These are phyloP conservation scores for Solidago caesia DNA, from an alignment of 129 eudicot genomes.

Conservation along the genomic window DNA sequence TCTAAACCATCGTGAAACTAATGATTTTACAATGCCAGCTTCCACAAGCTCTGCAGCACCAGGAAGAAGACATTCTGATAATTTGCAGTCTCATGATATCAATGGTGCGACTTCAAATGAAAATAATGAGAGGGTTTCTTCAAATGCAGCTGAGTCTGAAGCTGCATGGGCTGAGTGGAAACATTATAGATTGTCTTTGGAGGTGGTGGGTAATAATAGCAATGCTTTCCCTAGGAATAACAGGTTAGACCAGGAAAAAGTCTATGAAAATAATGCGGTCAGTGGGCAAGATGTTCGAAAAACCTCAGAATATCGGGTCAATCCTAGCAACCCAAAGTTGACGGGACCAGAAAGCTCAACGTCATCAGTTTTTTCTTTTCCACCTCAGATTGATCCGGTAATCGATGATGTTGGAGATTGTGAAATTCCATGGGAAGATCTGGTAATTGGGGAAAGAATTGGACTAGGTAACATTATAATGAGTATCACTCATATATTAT, in stretches of 20 bases:
- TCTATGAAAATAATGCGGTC: slow-evolving; percentile 20
- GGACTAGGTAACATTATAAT: slow-evolving; percentile 68
- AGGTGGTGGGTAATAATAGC: slow-evolving; percentile 32
- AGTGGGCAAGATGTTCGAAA: slow-evolving; percentile 36
- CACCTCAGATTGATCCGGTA: slow-evolving; percentile 51
- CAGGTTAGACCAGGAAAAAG: slow-evolving; percentile 33
- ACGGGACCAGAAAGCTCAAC: slow-evolving; percentile 43
- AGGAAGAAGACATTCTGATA: slow-evolving; percentile 34
- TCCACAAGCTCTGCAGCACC: slow-evolving; percentile 48
- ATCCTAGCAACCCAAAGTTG: slow-evolving; percentile 35
- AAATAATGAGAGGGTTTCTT: slow-evolving; percentile 29
- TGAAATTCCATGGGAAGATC: slow-evolving; percentile 98
- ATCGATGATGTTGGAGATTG: slow-evolving; percentile 94
- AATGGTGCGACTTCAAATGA: slow-evolving; percentile 26
- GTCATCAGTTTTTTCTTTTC: slow-evolving; percentile 34
- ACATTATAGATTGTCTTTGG: slow-evolving; percentile 42
- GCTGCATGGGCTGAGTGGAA: slow-evolving; percentile 47
- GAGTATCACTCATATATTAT: slow-evolving; percentile 9
- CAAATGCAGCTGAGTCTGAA: slow-evolving; percentile 33
- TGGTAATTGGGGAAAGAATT: slow-evolving; percentile 91
- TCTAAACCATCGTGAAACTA: slow-evolving; percentile 37
- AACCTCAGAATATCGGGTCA: slow-evolving; percentile 29
- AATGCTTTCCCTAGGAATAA: slow-evolving; percentile 32
- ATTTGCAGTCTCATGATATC: slow-evolving; percentile 31
- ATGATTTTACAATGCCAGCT: slow-evolving; percentile 36